Percentiles rank a stretch among this genome's conserved stretches.
Conservation (phyloP, 2,329 filamentous ascomycete species). For the Trichoderma guizhouense region DNA sequence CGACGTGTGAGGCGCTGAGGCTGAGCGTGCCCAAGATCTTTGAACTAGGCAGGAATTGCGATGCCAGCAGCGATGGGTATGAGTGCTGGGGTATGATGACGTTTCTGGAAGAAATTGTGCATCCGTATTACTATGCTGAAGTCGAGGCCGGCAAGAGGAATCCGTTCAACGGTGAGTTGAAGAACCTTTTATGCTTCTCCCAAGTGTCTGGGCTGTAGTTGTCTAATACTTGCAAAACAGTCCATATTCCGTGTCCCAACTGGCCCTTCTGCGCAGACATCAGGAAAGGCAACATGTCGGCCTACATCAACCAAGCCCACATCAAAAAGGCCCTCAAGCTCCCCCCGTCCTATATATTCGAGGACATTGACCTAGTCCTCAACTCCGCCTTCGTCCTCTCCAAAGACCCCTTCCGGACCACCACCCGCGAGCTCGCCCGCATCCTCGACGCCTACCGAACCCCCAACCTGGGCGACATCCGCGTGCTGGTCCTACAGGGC, state of each 20-base stretch:
- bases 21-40: conserved; percentile 44
- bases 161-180: conserved; percentile 40
- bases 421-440: conserved; percentile 16
- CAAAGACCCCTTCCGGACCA: conserved; percentile 12
- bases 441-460: conserved; percentile 21
- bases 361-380: conserved; percentile 90
- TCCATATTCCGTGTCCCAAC: conserved; percentile 15
- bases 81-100: conserved; percentile 58
- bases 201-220: background rate
- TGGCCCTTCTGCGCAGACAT: conserved; percentile 16
- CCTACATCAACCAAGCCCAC: conserved; percentile 25
- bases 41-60: conserved; percentile 57
- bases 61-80: conserved; percentile 79
- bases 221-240: background rate
- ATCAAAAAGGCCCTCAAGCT: conserved; percentile 24
- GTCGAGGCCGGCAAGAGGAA: conserved; percentile 39
- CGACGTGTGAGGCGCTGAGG: conserved; percentile 28
- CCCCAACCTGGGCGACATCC: conserved; percentile 20
- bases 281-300: conserved; percentile 24
- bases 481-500: conserved; percentile 25
- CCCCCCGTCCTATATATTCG: conserved; percentile 71
- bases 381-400: conserved; percentile 52
- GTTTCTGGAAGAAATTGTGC: conserved; percentile 38
- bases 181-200: background rate
- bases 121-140: conserved; percentile 38